These are phyloP conservation scores for Dicorynia guianensis DNA, from an alignment of 306 rosid genomes.

Conservation along the genomic window DNA sequence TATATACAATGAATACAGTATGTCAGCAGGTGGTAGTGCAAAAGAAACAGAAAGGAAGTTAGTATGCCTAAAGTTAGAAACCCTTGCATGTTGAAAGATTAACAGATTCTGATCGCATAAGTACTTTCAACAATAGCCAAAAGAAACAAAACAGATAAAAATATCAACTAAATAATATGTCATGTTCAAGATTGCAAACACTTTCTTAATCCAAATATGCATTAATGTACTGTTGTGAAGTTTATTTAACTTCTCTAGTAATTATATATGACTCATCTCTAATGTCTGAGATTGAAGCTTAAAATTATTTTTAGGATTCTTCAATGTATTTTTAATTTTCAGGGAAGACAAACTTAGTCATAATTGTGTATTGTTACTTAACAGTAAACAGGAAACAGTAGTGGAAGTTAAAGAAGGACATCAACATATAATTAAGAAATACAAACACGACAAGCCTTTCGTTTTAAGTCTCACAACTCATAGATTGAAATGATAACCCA, in stretches of 20 bases:
- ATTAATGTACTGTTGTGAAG: constrained; percentile 7
- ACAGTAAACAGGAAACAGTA: constrained; percentile 13
- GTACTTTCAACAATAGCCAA: constrained; percentile 2
- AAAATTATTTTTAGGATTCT: constrained; percentile 25
- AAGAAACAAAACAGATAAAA: constrained; percentile 6
- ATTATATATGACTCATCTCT: constrained; percentile 8
- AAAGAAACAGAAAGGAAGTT: background rate
- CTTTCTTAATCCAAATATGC: constrained; percentile 22
- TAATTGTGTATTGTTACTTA: constrained; percentile 1
- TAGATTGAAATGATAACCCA: background rate
- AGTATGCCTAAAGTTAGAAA: background rate
- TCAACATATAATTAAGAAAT: background rate
- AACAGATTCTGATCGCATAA: constrained; percentile 17
- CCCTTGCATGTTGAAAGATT: constrained; percentile 11
- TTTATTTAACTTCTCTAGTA: constrained; percentile 13
- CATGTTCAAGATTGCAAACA: constrained; percentile 12
- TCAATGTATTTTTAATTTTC: background rate
- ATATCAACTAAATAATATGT: constrained; percentile 12
- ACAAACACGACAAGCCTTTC: constrained; percentile 27
- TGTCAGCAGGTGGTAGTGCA: constrained; percentile 16
- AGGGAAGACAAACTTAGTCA: constrained; percentile 5
- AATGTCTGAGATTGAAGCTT: constrained; percentile 3
- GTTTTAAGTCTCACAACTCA: constrained; percentile 2
- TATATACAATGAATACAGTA: background rate
- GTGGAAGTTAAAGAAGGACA: constrained; percentile 6